Base-by-base conservation (phyloP, 1,284 basidiomycete species). In the Polyporus tsugae region DNA sequence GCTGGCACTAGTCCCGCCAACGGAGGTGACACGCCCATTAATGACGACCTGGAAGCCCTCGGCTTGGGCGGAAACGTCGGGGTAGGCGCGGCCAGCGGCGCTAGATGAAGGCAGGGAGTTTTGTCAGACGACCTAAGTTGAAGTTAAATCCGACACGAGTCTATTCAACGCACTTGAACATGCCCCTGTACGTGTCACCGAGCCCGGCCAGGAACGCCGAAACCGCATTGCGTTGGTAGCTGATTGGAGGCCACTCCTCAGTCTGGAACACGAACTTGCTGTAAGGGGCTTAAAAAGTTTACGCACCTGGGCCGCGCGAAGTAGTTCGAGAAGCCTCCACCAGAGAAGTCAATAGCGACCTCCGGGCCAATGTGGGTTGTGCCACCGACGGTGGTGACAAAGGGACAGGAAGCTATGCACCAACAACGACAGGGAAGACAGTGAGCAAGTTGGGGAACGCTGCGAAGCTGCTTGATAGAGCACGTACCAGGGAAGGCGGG, bases 51-150 rank as follows among this genome's bases (percentile, higher is more conserved):
- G 88, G 84, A 90, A 91, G 36, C 82, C 81, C 52, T 80, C 70
- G 29, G 86, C 88, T 75, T 91, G 90, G 1, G 91, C 91, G 25
- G 91, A 80, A 29, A 94, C 81, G 74, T 92, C 91, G n/a, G 91
- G 91, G 76, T 90, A 92, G 0, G 85, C 91, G 46, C 83, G 67
- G 19, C 90, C 89, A 9, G 78, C 79, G 33, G 80, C 76, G 77
- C 89, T 91, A 75, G 39, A 17, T 13, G 36, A 42, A 7, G 52
- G 25, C 22, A 22, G 22, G 17, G 22, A 15, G 49, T 52, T 25
- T 25, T 4, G 36, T 63, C 6, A 13, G 49, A 39, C 19, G 41
- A 41, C 53, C 29, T 29, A 29, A 29, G 29, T 29, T 29, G 33
- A 52, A 22, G 29, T 29, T 29, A 29, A 62, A 35, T 10, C 46